These are phyloP conservation scores for Elsinoe perseae DNA, from an alignment of 2,329 filamentous ascomycete species.

Conservation along the genomic window DNA sequence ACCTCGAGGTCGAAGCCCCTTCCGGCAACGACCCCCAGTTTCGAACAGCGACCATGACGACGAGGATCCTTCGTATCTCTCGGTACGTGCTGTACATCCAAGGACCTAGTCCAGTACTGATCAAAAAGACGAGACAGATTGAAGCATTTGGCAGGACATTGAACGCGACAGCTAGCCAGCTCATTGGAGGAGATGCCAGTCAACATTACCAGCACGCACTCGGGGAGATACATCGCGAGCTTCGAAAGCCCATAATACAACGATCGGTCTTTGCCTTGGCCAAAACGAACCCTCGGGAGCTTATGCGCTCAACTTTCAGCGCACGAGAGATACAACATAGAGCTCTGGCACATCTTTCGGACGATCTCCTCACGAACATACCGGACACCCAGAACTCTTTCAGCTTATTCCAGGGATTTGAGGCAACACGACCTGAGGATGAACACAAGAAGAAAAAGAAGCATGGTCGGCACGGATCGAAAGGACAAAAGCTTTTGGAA, in stretches of 20 bases:
- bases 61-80: conserved; percentile 17
- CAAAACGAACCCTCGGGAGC: conserved; percentile 82
- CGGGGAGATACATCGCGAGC: conserved; percentile 79
- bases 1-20: conserved; percentile 16
- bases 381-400: conserved; percentile 80
- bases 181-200: conserved; percentile 59
- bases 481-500: conserved; percentile 65
- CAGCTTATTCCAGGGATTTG: conserved; percentile 93
- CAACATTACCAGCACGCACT: conserved; percentile 79
- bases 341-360: conserved; percentile 77
- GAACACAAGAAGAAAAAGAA: conserved; percentile 56
- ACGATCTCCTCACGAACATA: conserved; percentile 82
- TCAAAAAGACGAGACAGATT: conserved; percentile 67
- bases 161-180: conserved; percentile 81
- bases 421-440: conserved; percentile 74
- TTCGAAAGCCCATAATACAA: conserved; percentile 75
- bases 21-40: conserved; percentile 3
- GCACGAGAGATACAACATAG: conserved; percentile 89
- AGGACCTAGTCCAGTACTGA: background rate
- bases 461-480: conserved; percentile 60
- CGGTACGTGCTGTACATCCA: conserved; percentile 2
- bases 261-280: conserved; percentile 86
- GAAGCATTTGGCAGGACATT: conserved; percentile 94
- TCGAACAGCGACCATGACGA: conserved; percentile 12
- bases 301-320: conserved; percentile 86